Percentiles rank a stretch among this genome's conserved stretches.
Conservation (phyloP, 2,329 filamentous ascomycete genomes). For the Aspergillus pseudotamarii region DNA sequence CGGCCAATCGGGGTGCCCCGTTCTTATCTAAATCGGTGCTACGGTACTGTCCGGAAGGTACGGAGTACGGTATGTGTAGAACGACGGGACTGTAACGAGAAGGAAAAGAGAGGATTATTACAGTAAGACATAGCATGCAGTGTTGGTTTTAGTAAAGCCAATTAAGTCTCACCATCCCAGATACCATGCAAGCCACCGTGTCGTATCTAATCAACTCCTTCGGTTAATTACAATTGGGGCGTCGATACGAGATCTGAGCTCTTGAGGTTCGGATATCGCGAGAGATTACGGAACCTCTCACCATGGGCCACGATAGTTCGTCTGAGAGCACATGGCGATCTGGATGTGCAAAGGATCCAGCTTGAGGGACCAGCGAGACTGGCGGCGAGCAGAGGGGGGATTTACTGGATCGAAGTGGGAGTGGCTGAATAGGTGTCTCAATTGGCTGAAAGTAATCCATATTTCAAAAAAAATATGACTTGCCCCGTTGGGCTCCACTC, state of each 20-base stretch:
- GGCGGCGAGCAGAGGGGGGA: not conserved
- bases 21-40: not conserved
- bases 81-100: not conserved
- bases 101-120: not conserved
- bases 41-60: not conserved
- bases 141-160: not conserved
- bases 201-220: not conserved
- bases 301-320: not conserved
- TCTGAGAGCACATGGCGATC: not conserved
- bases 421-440: not conserved
- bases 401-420: not conserved
- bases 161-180: not conserved
- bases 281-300: not conserved
- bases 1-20: not conserved
- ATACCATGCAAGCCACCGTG: not conserved
- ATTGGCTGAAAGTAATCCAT: not conserved
- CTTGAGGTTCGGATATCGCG: not conserved
- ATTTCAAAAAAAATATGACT: not conserved
- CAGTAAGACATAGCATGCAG: conserved; percentile 6
- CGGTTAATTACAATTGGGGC: not conserved
- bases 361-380: not conserved
- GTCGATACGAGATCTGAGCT: not conserved
- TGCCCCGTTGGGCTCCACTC: conserved; percentile 4
- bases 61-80: not conserved
- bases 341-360: not conserved